Conservation (phyloP, 75 land plant species). For the Picea glauca region DNA sequence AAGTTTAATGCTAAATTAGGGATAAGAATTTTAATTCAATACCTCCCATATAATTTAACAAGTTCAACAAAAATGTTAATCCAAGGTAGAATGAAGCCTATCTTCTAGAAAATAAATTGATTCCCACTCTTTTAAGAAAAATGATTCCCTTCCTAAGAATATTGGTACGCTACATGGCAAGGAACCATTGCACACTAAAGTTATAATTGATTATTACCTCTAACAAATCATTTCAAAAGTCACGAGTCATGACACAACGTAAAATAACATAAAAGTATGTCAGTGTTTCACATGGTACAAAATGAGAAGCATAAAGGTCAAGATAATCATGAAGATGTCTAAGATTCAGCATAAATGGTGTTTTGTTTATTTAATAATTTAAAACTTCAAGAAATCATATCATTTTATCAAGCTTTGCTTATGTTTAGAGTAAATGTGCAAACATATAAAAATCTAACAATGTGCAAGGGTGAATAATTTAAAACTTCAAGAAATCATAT, state of each 20-base stretch:
- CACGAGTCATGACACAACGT: neutral
- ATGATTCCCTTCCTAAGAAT: neutral
- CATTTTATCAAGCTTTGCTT: conserved; percentile 1
- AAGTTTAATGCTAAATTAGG: no score
- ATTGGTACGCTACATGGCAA: neutral
- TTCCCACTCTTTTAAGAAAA: neutral
- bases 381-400: neutral
- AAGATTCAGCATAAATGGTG: neutral
- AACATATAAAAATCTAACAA: neutral
- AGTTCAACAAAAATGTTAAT: neutral
- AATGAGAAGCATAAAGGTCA: neutral
- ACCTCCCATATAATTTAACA: neutral
- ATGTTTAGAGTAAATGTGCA: neutral
- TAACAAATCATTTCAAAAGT: conserved; percentile 4
- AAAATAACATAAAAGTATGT: neutral
- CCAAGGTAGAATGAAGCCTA: neutral
- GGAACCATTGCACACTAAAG: neutral
- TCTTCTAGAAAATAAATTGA: neutral
- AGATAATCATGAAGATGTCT: neutral
- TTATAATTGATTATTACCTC: neutral
- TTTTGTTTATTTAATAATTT: neutral
- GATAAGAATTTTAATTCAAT: neutral
- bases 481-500: no score
- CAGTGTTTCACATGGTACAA: neutral
- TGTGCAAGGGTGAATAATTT: neutral